Conservation (phyloP, 23 red algal species). For the Gracilaria caudata region DNA sequence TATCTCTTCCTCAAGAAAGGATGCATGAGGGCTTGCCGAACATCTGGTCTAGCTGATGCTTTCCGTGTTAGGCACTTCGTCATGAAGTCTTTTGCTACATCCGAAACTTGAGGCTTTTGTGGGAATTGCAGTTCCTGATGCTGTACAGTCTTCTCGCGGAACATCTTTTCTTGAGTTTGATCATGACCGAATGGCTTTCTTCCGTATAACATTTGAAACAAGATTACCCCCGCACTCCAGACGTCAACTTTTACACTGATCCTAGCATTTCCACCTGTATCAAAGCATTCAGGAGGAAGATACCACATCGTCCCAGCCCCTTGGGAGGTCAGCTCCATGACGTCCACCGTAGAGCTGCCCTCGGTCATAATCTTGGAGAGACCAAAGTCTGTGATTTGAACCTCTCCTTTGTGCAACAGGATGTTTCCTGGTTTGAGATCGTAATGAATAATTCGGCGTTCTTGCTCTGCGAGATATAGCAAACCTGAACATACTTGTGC, state of each 20-base stretch:
- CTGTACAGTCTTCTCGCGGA: conserved; percentile 81
- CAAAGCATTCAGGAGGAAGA: conserved; percentile 95
- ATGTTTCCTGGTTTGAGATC: conserved; percentile 99
- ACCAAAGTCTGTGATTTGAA: conserved; percentile 97
- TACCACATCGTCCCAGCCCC: conserved; percentile 99
- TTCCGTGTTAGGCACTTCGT: conserved; percentile 72
- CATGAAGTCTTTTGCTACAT: conserved; percentile 88
- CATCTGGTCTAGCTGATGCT: conserved; percentile 70
- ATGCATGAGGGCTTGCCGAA: conserved; percentile 65
- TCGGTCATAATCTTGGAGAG: conserved; percentile 89
- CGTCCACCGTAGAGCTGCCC: conserved; percentile 56
- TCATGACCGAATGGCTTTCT: conserved; percentile 92
- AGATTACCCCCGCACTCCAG: conserved; percentile 90
- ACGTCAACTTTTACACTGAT: conserved; percentile 98
- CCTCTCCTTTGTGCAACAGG: conserved; percentile 89
- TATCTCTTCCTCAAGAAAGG: conserved; percentile 74
- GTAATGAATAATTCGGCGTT: conserved; percentile 91
- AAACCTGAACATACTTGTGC: conserved; percentile 90
- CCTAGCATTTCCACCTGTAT: conserved; percentile 38
- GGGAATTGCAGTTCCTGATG: conserved; percentile 85
- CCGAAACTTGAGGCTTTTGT: conserved; percentile 68
- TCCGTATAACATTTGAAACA: conserved; percentile 98
- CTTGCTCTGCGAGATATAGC: conserved; percentile 80
- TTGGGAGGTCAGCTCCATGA: conserved; percentile 90
- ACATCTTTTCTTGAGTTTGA: conserved; percentile 89